A percentile compares a stretch with the other conserved stretches of the same genome.
Evolutionary conservation across 2,329 filamentous ascomycete species (phyloP).

Genomic region (Camptophora hylomeconis): DNA sequence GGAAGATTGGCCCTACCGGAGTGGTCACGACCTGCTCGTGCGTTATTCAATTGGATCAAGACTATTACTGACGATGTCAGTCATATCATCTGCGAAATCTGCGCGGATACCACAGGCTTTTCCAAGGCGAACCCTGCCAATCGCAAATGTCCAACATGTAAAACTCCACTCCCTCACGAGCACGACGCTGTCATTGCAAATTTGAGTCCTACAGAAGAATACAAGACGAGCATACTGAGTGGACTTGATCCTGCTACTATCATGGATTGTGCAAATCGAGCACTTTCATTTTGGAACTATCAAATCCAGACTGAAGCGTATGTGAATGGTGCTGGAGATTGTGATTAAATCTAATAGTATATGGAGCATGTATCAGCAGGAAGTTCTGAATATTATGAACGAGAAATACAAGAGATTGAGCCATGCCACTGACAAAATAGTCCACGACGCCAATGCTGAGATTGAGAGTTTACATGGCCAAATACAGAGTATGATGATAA

Average conservation of each 20-base stretch:
- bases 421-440: slow-evolving; percentile 56
- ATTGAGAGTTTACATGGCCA: slow-evolving; percentile 54
- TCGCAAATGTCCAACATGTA: slow-evolving; percentile 63
- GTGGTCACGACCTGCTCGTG: slow-evolving; percentile 85
- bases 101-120: slow-evolving; percentile 54
- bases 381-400: slow-evolving; percentile 55
- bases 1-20: slow-evolving; percentile 54
- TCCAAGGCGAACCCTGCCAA: slow-evolving; percentile 39
- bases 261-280: slow-evolving; percentile 74
- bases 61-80: slow-evolving; percentile 30
- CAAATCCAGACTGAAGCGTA: slow-evolving; percentile 76
- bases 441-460: slow-evolving; percentile 62
- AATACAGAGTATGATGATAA: slow-evolving; percentile 38
- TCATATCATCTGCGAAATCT: slow-evolving; percentile 74
- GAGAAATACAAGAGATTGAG: slow-evolving; percentile 58
- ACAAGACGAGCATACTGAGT: slow-evolving; percentile 75
- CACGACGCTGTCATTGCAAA: slow-evolving; percentile 63
- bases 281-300: slow-evolving; percentile 74
- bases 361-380: slow-evolving; percentile 60
- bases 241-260: slow-evolving; percentile 69
- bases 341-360: background rate
- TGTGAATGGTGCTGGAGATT: slow-evolving; percentile 1
- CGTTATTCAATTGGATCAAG: slow-evolving; percentile 13
- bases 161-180: slow-evolving; percentile 50
- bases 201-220: slow-evolving; percentile 72